Evolutionary conservation across 2,329 filamentous ascomycete species (phyloP).

Genomic region (Fusarium musae): DNA sequence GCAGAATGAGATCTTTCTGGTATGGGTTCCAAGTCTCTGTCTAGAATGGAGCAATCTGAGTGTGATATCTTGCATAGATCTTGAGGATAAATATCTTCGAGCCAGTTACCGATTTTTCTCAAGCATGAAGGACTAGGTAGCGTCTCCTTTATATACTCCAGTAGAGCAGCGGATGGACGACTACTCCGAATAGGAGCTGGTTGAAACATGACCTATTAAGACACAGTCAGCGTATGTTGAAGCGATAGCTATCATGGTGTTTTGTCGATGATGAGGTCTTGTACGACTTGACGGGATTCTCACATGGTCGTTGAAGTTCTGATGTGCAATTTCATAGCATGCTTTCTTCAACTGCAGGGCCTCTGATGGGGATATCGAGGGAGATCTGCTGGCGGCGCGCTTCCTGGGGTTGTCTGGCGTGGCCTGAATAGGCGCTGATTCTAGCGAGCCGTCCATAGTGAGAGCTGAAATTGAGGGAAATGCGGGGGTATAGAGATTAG

Average conservation of each 20-base stretch:
- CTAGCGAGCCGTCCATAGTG: not conserved
- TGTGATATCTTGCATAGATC: not conserved
- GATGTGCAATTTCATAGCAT: not conserved
- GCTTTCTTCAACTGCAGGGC: not conserved
- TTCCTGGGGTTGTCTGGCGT: not conserved
- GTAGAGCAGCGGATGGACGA: not conserved
- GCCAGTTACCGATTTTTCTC: slow-evolving; percentile 7
- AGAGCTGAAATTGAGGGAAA: not conserved
- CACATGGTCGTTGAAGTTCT: not conserved
- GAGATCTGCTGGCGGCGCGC: not conserved
- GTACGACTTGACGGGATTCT: not conserved
- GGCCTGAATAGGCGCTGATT: not conserved
- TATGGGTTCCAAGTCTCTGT: not conserved
- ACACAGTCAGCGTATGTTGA: not conserved
- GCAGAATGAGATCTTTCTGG: not conserved
- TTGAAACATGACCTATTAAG: slow-evolving; percentile 8
- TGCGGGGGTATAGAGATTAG: too few relatives aligned
- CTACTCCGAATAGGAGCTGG: not conserved
- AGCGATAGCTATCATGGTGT: not conserved
- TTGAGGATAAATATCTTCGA: slow-evolving; percentile 8
- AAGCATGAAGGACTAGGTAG: not conserved
- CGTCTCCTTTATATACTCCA: slow-evolving; percentile 5
- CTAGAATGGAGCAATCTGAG: not conserved
- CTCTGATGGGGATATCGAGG: not conserved
- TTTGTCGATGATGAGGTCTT: not conserved